These are phyloP conservation scores for Neonectria hederae DNA, from an alignment of 2,329 filamentous ascomycete species.

Conservation along the genomic window DNA sequence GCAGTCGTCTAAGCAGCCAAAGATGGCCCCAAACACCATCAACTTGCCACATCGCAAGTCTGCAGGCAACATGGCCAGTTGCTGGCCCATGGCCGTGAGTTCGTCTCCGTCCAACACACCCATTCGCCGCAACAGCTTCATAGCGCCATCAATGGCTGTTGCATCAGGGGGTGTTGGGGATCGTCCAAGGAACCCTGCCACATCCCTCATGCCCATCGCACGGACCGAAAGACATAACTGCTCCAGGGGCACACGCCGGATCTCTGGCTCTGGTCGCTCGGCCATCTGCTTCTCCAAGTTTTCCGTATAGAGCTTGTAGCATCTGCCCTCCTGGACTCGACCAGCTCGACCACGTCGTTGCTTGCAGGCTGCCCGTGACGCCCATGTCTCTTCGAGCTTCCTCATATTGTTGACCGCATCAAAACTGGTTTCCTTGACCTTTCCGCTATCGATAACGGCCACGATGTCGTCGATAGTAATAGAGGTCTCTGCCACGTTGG, in stretches of 20 bases:
- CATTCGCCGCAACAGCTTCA: conserved; percentile 82
- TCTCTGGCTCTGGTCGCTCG: conserved; percentile 91
- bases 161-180: conserved; percentile 90
- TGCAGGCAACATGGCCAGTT: conserved; percentile 94
- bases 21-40: conserved; percentile 94
- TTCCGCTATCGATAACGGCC: conserved; percentile 92
- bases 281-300: conserved; percentile 88
- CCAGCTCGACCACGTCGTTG: conserved; percentile 93
- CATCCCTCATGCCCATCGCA: conserved; percentile 90
- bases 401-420: conserved; percentile 94
- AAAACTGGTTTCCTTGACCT: conserved; percentile 96
- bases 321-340: conserved; percentile 88
- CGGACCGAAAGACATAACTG: conserved; percentile 94
- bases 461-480: conserved; percentile 99
- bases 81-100: conserved; percentile 88
- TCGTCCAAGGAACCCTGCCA: conserved; percentile 81
- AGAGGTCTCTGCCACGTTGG: conserved; percentile 97
- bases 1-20: conserved; percentile 89
- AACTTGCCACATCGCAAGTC: conserved; percentile 94
- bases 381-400: conserved; percentile 93
- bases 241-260: conserved; percentile 90
- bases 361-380: conserved; percentile 91
- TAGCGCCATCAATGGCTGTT: conserved; percentile 84
- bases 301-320: conserved; percentile 94
- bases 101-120: conserved; percentile 88